A percentile compares a stretch with the other conserved stretches of the same genome.
Evolutionary conservation across 2,329 filamentous ascomycete species (phyloP).

Genomic region (Diplodia corticola): DNA sequence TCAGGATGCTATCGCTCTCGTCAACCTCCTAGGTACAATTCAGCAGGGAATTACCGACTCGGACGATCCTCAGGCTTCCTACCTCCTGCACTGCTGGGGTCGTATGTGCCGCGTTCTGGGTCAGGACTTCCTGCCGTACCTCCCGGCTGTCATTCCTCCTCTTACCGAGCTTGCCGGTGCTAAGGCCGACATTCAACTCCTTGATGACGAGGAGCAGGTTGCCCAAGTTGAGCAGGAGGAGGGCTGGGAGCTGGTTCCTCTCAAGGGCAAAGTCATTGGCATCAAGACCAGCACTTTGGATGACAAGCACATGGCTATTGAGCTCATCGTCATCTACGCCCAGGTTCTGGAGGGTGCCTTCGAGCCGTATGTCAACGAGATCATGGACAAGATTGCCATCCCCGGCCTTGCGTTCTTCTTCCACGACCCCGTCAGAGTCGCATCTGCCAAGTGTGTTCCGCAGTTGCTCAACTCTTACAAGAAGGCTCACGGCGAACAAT

Average conservation of each 20-base stretch:
- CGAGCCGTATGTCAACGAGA: constrained; percentile 85
- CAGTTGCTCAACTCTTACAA: constrained; percentile 93
- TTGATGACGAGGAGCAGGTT: constrained; percentile 93
- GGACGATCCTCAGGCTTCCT: constrained; percentile 94
- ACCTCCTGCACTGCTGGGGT: constrained; percentile 98
- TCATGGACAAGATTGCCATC: constrained; percentile 94
- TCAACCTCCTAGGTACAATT: constrained; percentile 83
- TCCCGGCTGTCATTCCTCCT: constrained; percentile 91
- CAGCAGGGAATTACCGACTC: constrained; percentile 79
- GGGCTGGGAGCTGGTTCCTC: constrained; percentile 93
- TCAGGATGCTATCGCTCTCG: constrained; percentile 79
- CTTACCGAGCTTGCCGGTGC: constrained; percentile 87
- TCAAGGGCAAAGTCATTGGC: constrained; percentile 97
- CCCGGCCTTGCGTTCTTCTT: constrained; percentile 98
- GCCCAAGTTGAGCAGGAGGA: constrained; percentile 92
- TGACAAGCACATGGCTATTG: constrained; percentile 99
- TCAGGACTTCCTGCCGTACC: constrained; percentile 86
- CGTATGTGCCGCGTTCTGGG: constrained; percentile 96
- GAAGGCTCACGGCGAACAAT: constrained; percentile 80
- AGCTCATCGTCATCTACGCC: constrained; percentile 94
- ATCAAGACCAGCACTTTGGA: constrained; percentile 97
- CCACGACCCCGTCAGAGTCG: constrained; percentile 94
- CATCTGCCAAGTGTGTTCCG: constrained; percentile 91
- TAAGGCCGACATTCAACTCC: constrained; percentile 93
- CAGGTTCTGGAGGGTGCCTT: constrained; percentile 93